Evolutionary conservation across 2,329 filamentous ascomycete species (phyloP), one percentile per base, ranked within the genome.

Genomic region (Tolypocladium ophioglossoides): DNA sequence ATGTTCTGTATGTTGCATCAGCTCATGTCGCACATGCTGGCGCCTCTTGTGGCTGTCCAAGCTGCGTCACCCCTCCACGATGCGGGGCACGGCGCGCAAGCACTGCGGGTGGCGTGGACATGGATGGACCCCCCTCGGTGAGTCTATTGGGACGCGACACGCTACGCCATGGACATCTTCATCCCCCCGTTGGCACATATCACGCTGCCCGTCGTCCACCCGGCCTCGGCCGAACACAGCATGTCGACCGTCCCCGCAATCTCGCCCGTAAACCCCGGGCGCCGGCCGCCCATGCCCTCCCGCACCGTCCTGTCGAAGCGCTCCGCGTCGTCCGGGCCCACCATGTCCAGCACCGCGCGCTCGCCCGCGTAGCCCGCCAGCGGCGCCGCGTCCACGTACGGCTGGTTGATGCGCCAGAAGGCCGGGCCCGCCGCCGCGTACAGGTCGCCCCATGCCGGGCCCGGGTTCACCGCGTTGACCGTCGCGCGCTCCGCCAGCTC

Each of bases 181-280:
- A 71, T 71, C 11, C 72, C 71, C 3, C 85, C 85, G 61, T 88
- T 88, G 16, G 84, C 84, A 68, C 82, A 87, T n/a, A 89, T 76
- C 35, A 87, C 79, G 63, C 80, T 85, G 4, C 86, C 86, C 1
- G 85, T 89, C 55, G 82, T 84, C 84, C 85, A 89, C 2, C 75
- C 79, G 40, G 76, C 77, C 66, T 89, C 85, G 12, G 77, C 76
- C 8, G 78, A 79, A 65, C 85, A 88, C 41, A 89, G 71, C 84
- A 89, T 87, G 10, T 78, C 85, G 49, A 89, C 80, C 6, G 86
- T 79, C 1, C 84, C 85, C 0, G 85, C 86, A 68, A 89, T 76
- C 69, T 89, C 86, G 41, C 56, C 57, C 9, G 66, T 66, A 52
- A 71, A 70, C 2, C 66, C 69, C 1, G 69, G 69, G 27, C 69